These are phyloP conservation scores for Neurospora hispaniola DNA, from an alignment of 495 filamentous ascomycete genomes.

Conservation along the genomic window DNA sequence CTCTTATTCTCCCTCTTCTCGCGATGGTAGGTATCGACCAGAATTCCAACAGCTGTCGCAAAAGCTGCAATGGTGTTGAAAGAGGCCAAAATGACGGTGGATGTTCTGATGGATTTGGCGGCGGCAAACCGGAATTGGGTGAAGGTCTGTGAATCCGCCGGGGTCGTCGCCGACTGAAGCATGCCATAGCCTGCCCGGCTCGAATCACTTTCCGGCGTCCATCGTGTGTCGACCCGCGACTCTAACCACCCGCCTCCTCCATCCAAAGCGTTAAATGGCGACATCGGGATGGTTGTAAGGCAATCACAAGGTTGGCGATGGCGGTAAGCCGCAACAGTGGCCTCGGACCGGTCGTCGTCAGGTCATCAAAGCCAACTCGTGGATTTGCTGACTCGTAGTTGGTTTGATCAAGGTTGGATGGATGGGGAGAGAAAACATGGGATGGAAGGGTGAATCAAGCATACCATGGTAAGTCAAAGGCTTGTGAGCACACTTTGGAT, in stretches of 20 bases:
- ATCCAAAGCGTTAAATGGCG: constrained; percentile 23
- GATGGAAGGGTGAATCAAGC: constrained; percentile 8
- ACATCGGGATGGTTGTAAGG: constrained; percentile 21
- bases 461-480: background rate
- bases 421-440: constrained; percentile 19
- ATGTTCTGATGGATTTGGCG: constrained; percentile 37
- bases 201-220: constrained; percentile 11
- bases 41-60: constrained; percentile 33
- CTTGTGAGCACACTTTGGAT: background rate
- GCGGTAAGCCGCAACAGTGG: constrained; percentile 34
- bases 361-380: constrained; percentile 36
- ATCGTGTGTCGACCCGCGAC: constrained; percentile 27
- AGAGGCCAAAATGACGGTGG: constrained; percentile 36
- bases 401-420: constrained; percentile 19
- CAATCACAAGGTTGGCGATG: constrained; percentile 29
- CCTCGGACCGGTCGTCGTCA: constrained; percentile 29
- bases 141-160: constrained; percentile 20
- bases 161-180: constrained; percentile 26
- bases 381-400: constrained; percentile 21
- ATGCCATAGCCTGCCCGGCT: constrained; percentile 15
- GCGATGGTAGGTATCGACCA: constrained; percentile 31
- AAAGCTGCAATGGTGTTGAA: constrained; percentile 39
- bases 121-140: constrained; percentile 33
- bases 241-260: constrained; percentile 29
- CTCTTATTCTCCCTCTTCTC: constrained; percentile 24